Conservation (phyloP, 2,329 filamentous ascomycete species). For the Tricladium varicosporioides region DNA sequence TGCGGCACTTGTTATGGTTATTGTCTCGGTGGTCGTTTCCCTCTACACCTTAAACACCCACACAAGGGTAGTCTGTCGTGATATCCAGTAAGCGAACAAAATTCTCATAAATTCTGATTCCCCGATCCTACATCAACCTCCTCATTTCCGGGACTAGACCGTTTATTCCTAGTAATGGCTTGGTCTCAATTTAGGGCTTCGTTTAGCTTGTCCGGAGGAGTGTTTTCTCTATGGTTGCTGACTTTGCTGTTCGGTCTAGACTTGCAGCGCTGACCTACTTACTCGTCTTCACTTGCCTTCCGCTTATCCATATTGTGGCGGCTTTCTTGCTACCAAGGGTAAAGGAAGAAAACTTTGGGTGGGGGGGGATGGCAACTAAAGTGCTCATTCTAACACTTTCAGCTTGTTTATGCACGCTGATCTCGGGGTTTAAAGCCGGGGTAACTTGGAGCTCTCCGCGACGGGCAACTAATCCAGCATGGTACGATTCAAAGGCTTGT, state of each 20-base stretch:
- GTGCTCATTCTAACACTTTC: constrained; percentile 58
- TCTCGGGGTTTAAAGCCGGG: constrained; percentile 66
- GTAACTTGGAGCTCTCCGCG: constrained; percentile 50
- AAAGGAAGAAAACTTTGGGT: constrained; percentile 56
- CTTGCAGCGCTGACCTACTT: constrained; percentile 60
- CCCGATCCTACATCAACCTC: too few relatives aligned
- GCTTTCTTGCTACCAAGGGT: constrained; percentile 46
- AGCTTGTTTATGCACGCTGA: constrained; percentile 58
- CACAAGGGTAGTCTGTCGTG: constrained; percentile 41
- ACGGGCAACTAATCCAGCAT: constrained; percentile 53
- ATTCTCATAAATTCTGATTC: too few relatives aligned
- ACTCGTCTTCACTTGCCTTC: constrained; percentile 63
- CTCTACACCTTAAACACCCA: neutral
- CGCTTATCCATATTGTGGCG: constrained; percentile 50
- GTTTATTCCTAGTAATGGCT: too few relatives aligned
- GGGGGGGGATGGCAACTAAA: constrained; percentile 64
- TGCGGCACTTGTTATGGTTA: neutral
- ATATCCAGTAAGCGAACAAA: too few relatives aligned
- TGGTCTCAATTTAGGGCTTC: too few relatives aligned
- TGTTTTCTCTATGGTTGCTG: too few relatives aligned
- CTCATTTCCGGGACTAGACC: too few relatives aligned
- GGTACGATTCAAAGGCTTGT: constrained; percentile 66
- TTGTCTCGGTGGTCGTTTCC: neutral
- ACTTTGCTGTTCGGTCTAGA: too few relatives aligned
- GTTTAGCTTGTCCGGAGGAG: too few relatives aligned